Evolutionary conservation across 2,329 filamentous ascomycete genomes (phyloP).

Genomic region (Aphanocladium album): DNA sequence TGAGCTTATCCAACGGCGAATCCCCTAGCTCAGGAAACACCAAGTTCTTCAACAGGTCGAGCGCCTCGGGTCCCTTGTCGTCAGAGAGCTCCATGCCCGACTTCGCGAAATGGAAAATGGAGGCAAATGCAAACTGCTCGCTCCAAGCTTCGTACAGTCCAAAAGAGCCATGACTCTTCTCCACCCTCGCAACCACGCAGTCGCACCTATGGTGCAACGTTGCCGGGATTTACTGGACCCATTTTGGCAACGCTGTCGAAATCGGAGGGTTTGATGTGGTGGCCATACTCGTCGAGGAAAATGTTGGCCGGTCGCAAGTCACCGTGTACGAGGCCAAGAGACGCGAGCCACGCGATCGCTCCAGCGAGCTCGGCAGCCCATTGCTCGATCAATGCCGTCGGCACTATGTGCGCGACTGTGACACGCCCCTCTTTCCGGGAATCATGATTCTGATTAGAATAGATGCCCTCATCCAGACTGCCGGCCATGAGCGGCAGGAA

Average conservation of each 20-base stretch:
- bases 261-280: conserved; percentile 15
- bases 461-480: neutral
- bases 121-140: conserved; percentile 12
- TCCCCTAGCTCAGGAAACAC: neutral
- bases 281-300: conserved; percentile 11
- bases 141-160: neutral
- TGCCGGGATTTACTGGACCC: neutral
- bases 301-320: conserved; percentile 15
- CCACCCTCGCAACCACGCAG: neutral
- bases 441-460: neutral
- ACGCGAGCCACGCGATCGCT: conserved; percentile 11
- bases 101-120: conserved; percentile 7
- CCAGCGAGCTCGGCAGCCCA: conserved; percentile 10
- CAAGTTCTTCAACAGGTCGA: neutral
- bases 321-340: conserved; percentile 11
- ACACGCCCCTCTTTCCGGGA: too few relatives aligned
- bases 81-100: conserved; percentile 11
- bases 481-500: neutral
- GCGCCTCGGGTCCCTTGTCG: neutral
- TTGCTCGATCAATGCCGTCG: neutral
- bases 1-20: neutral
- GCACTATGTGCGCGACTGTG: neutral
- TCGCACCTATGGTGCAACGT: conserved; percentile 7
- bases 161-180: neutral
- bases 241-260: conserved; percentile 12